These are phyloP conservation scores for Carex parvula DNA, from an alignment of 176 grass and related monocot genomes.

Conservation along the genomic window DNA sequence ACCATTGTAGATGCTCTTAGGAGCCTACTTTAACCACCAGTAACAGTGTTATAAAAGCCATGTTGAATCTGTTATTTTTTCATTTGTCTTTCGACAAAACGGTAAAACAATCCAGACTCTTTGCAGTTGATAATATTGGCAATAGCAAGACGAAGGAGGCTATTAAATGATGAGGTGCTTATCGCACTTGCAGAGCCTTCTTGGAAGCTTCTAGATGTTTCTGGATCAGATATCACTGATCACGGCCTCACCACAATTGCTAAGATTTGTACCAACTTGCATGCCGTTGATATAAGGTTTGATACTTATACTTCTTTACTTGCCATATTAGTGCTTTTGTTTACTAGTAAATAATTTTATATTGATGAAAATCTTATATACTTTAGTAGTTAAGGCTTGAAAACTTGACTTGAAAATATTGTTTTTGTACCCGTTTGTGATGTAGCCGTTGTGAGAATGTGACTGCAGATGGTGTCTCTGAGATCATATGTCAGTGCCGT, in stretches of 20 bases:
- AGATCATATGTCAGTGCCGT: conserved; percentile 57
- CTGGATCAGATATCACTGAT: conserved; percentile 82
- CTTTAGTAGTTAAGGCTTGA: not conserved
- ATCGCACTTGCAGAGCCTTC: conserved; percentile 69
- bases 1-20: no score
- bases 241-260: conserved; percentile 48
- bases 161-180: conserved; percentile 70
- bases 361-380: not conserved
- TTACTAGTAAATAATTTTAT: not conserved
- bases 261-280: conserved; percentile 62
- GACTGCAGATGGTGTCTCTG: conserved; percentile 55
- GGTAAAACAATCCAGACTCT: conserved; percentile 30
- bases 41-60: not conserved
- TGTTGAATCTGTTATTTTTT: not conserved
- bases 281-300: conserved; percentile 90
- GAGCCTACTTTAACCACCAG: not conserved
- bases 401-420: not conserved
- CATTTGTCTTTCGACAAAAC: not conserved
- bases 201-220: conserved; percentile 84
- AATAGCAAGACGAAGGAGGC: conserved; percentile 75
- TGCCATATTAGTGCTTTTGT: not conserved
- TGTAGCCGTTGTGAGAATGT: conserved; percentile 74
- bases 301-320: conserved; percentile 10
- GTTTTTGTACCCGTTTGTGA: conserved; percentile 10
- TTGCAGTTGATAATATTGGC: conserved; percentile 76